These are phyloP conservation scores for Dothistroma septosporum DNA, from an alignment of 2,329 filamentous ascomycete species.

Conservation along the genomic window DNA sequence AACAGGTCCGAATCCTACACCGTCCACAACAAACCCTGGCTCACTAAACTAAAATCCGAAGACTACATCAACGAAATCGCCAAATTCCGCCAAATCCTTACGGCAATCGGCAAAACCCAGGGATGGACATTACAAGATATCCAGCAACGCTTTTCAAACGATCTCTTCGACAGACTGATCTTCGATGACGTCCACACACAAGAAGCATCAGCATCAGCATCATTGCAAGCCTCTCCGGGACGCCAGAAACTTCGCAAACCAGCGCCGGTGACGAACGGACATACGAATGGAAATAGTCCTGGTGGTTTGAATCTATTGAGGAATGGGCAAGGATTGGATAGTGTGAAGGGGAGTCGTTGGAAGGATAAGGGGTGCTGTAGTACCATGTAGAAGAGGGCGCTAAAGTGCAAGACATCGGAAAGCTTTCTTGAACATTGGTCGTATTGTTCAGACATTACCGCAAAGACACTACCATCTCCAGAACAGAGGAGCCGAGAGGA, in stretches of 20 bases:
- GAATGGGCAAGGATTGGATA: neutral
- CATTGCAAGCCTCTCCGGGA: neutral
- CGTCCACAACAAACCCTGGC: slow-evolving; percentile 8
- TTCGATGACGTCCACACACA: slow-evolving; percentile 1
- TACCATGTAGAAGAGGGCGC: neutral
- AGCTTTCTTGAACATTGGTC: neutral
- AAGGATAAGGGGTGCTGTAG: neutral
- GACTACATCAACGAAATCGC: slow-evolving; percentile 8
- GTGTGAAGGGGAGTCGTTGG: neutral
- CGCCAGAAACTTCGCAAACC: neutral
- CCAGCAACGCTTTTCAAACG: slow-evolving; percentile 13
- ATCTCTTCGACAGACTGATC: slow-evolving; percentile 11
- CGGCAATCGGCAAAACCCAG: slow-evolving; percentile 8
- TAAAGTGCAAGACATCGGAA: neutral
- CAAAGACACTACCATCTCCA: neutral
- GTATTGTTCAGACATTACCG: neutral
- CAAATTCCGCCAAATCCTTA: slow-evolving; percentile 8
- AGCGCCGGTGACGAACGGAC: neutral
- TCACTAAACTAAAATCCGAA: slow-evolving; percentile 9
- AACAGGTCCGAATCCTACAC: slow-evolving; percentile 8
- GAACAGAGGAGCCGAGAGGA: neutral
- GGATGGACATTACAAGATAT: slow-evolving; percentile 16
- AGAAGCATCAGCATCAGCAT: too few species aligned
- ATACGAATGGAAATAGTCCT: neutral
- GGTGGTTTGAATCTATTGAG: neutral